Conservation (phyloP, 1,284 basidiomycete species). For the Sanghuangporus weigelae region DNA sequence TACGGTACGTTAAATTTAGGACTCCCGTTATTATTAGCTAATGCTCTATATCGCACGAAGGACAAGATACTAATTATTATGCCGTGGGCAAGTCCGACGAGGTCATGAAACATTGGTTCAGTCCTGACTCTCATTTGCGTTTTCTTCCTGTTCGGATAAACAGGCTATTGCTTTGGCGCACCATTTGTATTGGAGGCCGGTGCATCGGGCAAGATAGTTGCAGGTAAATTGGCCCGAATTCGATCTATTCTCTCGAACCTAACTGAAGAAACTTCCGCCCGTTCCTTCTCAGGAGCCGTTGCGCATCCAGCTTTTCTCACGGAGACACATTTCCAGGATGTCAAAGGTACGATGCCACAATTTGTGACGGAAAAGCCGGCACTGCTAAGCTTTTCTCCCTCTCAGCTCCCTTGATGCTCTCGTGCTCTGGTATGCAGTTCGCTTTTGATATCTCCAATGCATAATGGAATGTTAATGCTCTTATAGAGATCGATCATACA, state of each 20-base stretch:
- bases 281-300: slow-evolving; percentile 37
- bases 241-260: not conserved
- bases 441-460: not conserved
- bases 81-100: slow-evolving; percentile 30
- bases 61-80: slow-evolving; percentile 26
- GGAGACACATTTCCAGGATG: slow-evolving; percentile 39
- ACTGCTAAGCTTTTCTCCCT: not conserved
- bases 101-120: not conserved
- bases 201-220: slow-evolving; percentile 38
- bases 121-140: not conserved
- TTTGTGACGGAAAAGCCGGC: too few species aligned
- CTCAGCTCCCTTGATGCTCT: slow-evolving; percentile 46
- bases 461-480: not conserved
- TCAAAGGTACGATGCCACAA: slow-evolving; percentile 33
- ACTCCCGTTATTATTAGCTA: slow-evolving; percentile 15
- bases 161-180: slow-evolving; percentile 57
- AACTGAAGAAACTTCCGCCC: not conserved
- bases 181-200: slow-evolving; percentile 43
- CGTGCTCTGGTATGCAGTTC: slow-evolving; percentile 41
- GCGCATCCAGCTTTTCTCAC: slow-evolving; percentile 51
- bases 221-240: slow-evolving; percentile 31
- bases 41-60: not conserved
- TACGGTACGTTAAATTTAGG: slow-evolving; percentile 31
- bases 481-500: slow-evolving; percentile 39
- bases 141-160: not conserved